Conservation (phyloP, 352 stramenopile genomes). For the Blastocystis sp. region DNA sequence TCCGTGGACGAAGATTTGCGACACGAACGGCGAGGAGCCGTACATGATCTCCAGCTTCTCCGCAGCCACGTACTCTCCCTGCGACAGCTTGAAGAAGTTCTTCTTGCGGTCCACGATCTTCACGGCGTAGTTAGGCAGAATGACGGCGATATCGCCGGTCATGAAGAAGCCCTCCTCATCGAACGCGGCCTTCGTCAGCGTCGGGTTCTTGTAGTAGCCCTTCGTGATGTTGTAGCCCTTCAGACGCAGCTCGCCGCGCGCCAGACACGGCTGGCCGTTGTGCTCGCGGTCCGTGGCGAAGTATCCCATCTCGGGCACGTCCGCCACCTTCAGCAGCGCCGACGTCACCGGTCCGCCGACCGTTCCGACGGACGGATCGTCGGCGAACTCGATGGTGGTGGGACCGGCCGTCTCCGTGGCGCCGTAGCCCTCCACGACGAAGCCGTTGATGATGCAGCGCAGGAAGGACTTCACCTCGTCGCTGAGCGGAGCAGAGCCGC, state of each 20-base stretch:
- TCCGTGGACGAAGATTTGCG: slow-evolving; percentile 70
- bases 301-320: slow-evolving; percentile 92
- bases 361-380: slow-evolving; percentile 73
- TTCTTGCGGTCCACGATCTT: slow-evolving; percentile 74
- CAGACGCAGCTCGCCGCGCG: slow-evolving; percentile 69
- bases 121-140: slow-evolving; percentile 70
- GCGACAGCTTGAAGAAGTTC: slow-evolving; percentile 75
- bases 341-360: slow-evolving; percentile 76
- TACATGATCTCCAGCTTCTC: slow-evolving; percentile 72
- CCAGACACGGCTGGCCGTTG: slow-evolving; percentile 12
- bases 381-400: slow-evolving; percentile 66
- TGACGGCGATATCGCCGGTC: slow-evolving; percentile 68
- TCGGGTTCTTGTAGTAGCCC: slow-evolving; percentile 71
- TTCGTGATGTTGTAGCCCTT: slow-evolving; percentile 70
- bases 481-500: slow-evolving; percentile 80
- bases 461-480: slow-evolving; percentile 83
- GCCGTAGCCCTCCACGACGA: slow-evolving; percentile 83
- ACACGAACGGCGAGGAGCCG: slow-evolving; percentile 66
- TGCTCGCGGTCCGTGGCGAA: slow-evolving; percentile 67
- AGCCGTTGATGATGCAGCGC: slow-evolving; percentile 75
- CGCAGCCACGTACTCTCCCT: slow-evolving; percentile 71
- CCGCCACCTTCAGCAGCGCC: slow-evolving; percentile 78
- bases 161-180: slow-evolving; percentile 68
- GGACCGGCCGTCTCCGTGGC: slow-evolving; percentile 80
- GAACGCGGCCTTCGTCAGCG: slow-evolving; percentile 61